Percentiles rank a stretch among this genome's conserved stretches.
Conservation (phyloP, 208 protist genomes). For the Wallacemonas sp. region DNA sequence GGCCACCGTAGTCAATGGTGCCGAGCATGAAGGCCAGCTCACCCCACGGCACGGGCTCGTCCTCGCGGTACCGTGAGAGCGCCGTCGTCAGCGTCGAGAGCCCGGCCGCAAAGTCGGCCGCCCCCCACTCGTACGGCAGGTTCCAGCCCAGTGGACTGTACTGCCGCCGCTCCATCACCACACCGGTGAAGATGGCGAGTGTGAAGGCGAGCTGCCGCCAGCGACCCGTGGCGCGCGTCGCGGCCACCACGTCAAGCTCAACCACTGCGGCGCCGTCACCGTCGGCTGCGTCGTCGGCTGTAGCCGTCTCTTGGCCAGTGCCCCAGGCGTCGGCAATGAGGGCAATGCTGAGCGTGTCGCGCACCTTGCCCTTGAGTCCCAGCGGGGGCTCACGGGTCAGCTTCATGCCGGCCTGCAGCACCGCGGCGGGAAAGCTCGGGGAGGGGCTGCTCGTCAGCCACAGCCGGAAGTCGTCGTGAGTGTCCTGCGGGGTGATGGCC, state of each 20-base stretch:
- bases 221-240: constrained; percentile 22
- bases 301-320: neutral
- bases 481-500: constrained; percentile 60
- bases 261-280: constrained; percentile 4
- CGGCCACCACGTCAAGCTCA: neutral
- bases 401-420: constrained; percentile 95
- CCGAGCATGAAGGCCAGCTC: constrained; percentile 92
- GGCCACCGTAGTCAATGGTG: constrained; percentile 94
- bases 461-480: constrained; percentile 92
- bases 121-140: constrained; percentile 94
- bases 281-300: constrained; percentile 3
- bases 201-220: constrained; percentile 93
- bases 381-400: constrained; percentile 96
- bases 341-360: constrained; percentile 63
- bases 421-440: constrained; percentile 87
- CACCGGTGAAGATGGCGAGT: constrained; percentile 92
- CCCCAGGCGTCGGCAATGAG: constrained; percentile 71
- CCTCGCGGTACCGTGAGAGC: constrained; percentile 39
- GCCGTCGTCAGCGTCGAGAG: constrained; percentile 75
- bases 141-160: constrained; percentile 95
- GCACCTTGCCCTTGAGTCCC: constrained; percentile 93
- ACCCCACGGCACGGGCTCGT: constrained; percentile 57
- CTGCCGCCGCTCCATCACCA: constrained; percentile 92
- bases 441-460: constrained; percentile 96
- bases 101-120: constrained; percentile 87